Base-by-base conservation (phyloP, 345 rosid genomes). In the Combretum micranthum region DNA sequence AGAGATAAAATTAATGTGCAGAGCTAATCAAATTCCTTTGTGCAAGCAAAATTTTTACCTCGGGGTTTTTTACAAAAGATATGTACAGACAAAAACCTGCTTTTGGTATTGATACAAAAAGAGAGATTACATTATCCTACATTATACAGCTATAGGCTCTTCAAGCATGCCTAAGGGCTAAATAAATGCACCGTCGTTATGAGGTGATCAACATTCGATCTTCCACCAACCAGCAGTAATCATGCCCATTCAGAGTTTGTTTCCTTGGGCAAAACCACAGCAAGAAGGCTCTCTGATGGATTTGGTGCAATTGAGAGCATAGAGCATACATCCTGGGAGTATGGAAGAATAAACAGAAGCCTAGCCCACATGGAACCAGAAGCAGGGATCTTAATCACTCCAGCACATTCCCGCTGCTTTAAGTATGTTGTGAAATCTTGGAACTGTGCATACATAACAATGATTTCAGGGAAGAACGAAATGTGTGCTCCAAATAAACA, bases 351-450 rank as follows among this genome's bases (percentile, higher is more conserved):
- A 64, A 89, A 93, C 63, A 89, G 88, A 76, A 86, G 96, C 85
- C 99, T 83, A 44, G 94, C 72, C 99, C 99, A 89, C 58, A 87
- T 69, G 51, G 89, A 75, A 63, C 70, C 83, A 52, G 67, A 53
- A n/a, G 81, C 83, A 21, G 97, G 97, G 64, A 93, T 77, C 74
- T 85, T 93, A 62, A 93, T 93, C 32, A 93, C 99, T 67, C 99
- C 99, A 0, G 99, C 97, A 63, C 99, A 93, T 18, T 85, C 90
- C 68, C 96, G 80, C 79, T 85, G 99, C 83, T 76, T 89, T 83
- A 93, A 76, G 81, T 93, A 87, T 18, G 92, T 70, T 60, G 82
- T 83, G 71, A 89, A 93, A 68, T 89, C 96, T 82, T 83, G 91
- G 73, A 89, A 82, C 99, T 93, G 87, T 68, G 66, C 20, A 63